These are phyloP conservation scores for Brassica napus DNA, from an alignment of 345 rosid species.

Conservation along the genomic window Da-Ae NC_063443.1:375501-376000, in stretches of 20 bases:
- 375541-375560: slow-evolving; percentile 59
- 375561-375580: slow-evolving; percentile 71
- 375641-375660: slow-evolving; percentile 10
- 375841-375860: not conserved
- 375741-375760: not conserved
- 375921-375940: not conserved
- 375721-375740: not conserved
- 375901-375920: not conserved
- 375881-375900: not conserved
- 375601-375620: slow-evolving; percentile 65
- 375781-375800: slow-evolving; percentile 36
- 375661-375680: slow-evolving; percentile 40
- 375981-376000: slow-evolving; percentile 36
- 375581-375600: slow-evolving; percentile 69
- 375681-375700: not conserved
- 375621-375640: slow-evolving; percentile 63
- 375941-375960: not conserved
- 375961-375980: not conserved
- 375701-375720: not conserved
- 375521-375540: slow-evolving; percentile 57
- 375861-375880: not conserved
- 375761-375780: not conserved
- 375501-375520: slow-evolving; percentile 72
- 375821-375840: not conserved
- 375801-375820: slow-evolving; percentile 42